Percentiles rank a stretch among this genome's conserved stretches.
Evolutionary conservation across 2,329 filamentous ascomycete species (phyloP).

Genomic region (Calonectria fujianensis): DNA sequence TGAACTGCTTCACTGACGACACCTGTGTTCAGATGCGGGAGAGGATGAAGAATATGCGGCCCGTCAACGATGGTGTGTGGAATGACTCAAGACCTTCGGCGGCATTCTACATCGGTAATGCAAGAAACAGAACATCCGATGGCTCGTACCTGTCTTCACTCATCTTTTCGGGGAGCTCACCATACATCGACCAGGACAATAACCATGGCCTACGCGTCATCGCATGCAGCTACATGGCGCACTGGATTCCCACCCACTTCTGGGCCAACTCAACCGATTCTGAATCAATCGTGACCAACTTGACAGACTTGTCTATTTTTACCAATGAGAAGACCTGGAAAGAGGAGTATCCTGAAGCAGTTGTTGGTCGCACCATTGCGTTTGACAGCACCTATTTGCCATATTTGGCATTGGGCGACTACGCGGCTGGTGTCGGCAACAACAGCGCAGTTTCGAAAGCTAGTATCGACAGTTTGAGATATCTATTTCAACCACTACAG

Average conservation of each 20-base stretch:
- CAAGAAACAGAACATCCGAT: neutral
- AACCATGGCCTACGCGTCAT: neutral
- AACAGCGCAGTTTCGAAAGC: neutral
- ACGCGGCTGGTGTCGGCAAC: neutral
- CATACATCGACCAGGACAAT: neutral
- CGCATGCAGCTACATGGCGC: constrained; percentile 8
- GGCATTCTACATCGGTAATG: neutral
- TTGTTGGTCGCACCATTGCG: neutral
- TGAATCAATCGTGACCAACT: constrained; percentile 1
- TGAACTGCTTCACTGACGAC: neutral
- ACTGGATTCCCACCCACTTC: neutral
- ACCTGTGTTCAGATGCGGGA: constrained; percentile 8
- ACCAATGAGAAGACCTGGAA: neutral
- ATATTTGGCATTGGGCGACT: neutral
- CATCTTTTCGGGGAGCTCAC: neutral
- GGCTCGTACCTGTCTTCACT: neutral
- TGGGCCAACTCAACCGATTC: constrained; percentile 22
- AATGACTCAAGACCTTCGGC: neutral
- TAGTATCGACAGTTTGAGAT: neutral
- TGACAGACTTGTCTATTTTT: constrained; percentile 7
- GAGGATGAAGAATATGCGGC: neutral
- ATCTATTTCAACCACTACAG: neutral
- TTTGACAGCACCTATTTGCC: constrained; percentile 1
- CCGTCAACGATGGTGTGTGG: neutral
- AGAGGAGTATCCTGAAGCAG: neutral